Conservation (phyloP, 768 basidiomycete genomes). For the Tylopilus vinaceipallidus region DNA sequence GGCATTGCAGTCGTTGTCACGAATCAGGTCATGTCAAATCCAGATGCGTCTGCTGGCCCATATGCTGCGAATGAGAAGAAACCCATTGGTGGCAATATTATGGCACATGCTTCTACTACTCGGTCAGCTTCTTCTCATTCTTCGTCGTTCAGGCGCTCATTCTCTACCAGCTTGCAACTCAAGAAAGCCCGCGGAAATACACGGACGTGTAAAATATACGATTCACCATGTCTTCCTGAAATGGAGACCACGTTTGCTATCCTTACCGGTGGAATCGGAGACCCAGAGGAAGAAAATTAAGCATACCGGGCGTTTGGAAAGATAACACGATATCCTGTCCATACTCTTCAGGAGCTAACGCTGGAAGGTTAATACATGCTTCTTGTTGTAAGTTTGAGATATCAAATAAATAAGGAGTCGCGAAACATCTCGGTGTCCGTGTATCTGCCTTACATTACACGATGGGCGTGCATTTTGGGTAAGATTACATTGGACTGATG, state of each 20-base stretch:
- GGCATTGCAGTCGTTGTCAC: constrained; percentile 97
- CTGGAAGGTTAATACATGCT: constrained; percentile 12
- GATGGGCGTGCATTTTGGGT: too few species aligned
- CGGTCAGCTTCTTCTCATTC: constrained; percentile 48
- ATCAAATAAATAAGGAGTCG: background rate
- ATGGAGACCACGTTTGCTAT: constrained; percentile 96
- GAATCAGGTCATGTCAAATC: constrained; percentile 99
- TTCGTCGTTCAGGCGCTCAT: constrained; percentile 6
- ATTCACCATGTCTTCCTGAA: constrained; percentile 96
- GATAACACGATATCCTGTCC: background rate
- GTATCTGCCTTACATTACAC: constrained; percentile 16
- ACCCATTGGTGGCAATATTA: constrained; percentile 98
- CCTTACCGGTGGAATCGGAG: constrained; percentile 85
- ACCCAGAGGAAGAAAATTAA: constrained; percentile 85
- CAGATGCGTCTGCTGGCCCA: constrained; percentile 88
- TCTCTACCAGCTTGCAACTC: constrained; percentile 65
- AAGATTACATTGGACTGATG: constrained; percentile 17
- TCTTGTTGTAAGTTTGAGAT: constrained; percentile 11
- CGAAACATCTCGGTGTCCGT: background rate
- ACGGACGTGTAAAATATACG: constrained; percentile 95
- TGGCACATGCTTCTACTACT: constrained; percentile 98
- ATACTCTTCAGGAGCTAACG: background rate
- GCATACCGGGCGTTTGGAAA: background rate
- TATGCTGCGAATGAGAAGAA: constrained; percentile 93
- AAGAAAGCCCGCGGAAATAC: constrained; percentile 91